phyloP scores from a whole-genome alignment of 2,329 filamentous ascomycete species.

The Hypoxylon rubiginosum region DNA sequence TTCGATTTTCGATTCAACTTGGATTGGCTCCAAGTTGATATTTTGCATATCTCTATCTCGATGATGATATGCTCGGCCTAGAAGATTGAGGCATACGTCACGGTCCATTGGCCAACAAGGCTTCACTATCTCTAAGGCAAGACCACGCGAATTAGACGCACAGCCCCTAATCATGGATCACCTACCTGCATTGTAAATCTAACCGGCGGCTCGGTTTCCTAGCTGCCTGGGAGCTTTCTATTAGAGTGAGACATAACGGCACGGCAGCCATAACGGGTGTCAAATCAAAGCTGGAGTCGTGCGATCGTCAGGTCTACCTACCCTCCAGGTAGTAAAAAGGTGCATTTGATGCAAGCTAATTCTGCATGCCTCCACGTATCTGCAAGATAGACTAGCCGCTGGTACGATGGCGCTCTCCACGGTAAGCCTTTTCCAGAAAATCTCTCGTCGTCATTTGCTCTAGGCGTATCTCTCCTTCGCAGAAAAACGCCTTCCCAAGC shows the following conservation, averaged over 20 bases:
- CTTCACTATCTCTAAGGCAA: neutral
- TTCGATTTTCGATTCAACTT: neutral
- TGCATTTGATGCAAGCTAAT: constrained; percentile 12
- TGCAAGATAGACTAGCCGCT: constrained; percentile 18
- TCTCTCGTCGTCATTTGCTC: constrained; percentile 2
- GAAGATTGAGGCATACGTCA: neutral
- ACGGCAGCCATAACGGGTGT: neutral
- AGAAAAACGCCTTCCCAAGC: constrained; percentile 16
- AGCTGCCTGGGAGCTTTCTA: neutral
- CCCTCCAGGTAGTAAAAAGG: constrained; percentile 8
- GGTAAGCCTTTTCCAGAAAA: neutral
- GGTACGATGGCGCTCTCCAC: constrained; percentile 7
- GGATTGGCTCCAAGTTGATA: neutral
- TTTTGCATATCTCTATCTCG: neutral
- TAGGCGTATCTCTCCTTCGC: constrained; percentile 8
- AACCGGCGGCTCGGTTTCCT: neutral
- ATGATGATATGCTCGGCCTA: neutral
- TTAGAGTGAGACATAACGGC: neutral
- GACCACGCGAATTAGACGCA: neutral
- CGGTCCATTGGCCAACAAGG: neutral
- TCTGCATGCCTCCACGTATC: constrained; percentile 12
- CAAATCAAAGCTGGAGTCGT: constrained; percentile 8
- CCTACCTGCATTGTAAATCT: neutral
- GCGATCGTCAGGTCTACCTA: constrained; percentile 25
- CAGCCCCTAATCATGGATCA: neutral